Evolutionary conservation across 1,284 basidiomycete genomes (phyloP), one percentile per base, ranked within the genome.

Genomic region (Fomitopsis pinicola): DNA sequence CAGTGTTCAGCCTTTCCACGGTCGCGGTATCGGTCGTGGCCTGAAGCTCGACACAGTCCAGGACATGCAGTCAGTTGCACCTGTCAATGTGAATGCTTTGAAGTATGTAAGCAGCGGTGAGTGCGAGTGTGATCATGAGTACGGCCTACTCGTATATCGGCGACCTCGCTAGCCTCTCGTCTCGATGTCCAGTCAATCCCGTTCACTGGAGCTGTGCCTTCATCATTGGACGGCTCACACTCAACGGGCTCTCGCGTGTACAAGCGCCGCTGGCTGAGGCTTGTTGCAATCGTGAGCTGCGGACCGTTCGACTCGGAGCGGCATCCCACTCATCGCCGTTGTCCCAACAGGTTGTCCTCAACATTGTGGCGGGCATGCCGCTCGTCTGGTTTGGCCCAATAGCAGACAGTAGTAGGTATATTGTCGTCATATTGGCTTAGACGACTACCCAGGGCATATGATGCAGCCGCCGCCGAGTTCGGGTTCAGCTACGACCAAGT

Each of bases 341-440:
- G 22, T 12, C 7, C 26, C 15, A 5, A 50, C 38, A 58, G 55
- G 42, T 35, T 17, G 35, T 58, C 14, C 22, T 17, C 55, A 87
- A 84, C 59, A 70, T 86, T 33, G 78, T 83, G 14, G 77, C 79
- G 2, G 88, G 82, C 1, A 83, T 88, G 82, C 75, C 79, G 17
- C 84, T 82, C 80, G 80, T 86, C 3, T 83, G 82, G 88, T 92
- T 91, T 68, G 89, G 89, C 12, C 87, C 90, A 3, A 89, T 92
- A 61, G 76, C 90, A 0, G 83, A 83, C 53, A 72, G 83, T 64
- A 78, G 89, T 90, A 74, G 65, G 53, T 59, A 7, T 40, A 40
- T 36, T 12, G 12, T 14, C 36, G 36, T 40, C 26, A 12, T 1
- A 6, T 45, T 17, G 22, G 19, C 30, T 33, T 28, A 10, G 26